Evolutionary conservation across 768 basidiomycete species (phyloP).

Genomic region (Xerocomellus chrysenteron): DNA sequence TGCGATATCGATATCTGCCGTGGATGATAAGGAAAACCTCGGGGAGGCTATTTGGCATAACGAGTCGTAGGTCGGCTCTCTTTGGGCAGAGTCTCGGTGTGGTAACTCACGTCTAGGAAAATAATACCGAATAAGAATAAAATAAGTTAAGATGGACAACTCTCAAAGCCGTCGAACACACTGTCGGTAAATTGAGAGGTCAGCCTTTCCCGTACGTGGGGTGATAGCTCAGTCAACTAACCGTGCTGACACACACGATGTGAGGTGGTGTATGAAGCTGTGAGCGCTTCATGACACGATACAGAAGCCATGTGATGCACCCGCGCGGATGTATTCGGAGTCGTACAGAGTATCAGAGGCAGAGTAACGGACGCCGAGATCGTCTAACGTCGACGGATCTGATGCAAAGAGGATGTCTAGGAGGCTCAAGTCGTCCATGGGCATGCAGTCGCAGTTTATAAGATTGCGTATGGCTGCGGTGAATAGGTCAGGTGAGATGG

Average conservation of each 20-base stretch:
- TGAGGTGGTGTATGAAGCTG: neutral
- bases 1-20: conserved; percentile 8
- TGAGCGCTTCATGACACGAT: conserved; percentile 1
- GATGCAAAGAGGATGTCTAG: neutral
- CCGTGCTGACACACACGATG: neutral
- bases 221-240: neutral
- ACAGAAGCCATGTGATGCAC: neutral
- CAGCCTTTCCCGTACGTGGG: neutral
- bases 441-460: neutral
- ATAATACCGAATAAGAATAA: conserved; percentile 14
- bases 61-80: neutral
- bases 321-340: neutral
- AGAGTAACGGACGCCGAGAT: neutral
- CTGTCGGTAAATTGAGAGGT: neutral
- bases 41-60: conserved; percentile 1
- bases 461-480: neutral
- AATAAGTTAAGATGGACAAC: neutral
- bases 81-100: neutral
- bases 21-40: conserved; percentile 10
- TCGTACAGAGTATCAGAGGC: neutral
- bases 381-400: neutral
- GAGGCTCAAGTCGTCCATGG: conserved; percentile 10
- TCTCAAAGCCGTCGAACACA: conserved; percentile 9
- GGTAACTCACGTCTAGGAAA: neutral
- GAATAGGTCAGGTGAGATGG: neutral